Evolutionary conservation across 1,284 basidiomycete genomes (phyloP), one percentile per base, ranked within the genome.

Genomic region (Fistulinella cinereoalba): DNA sequence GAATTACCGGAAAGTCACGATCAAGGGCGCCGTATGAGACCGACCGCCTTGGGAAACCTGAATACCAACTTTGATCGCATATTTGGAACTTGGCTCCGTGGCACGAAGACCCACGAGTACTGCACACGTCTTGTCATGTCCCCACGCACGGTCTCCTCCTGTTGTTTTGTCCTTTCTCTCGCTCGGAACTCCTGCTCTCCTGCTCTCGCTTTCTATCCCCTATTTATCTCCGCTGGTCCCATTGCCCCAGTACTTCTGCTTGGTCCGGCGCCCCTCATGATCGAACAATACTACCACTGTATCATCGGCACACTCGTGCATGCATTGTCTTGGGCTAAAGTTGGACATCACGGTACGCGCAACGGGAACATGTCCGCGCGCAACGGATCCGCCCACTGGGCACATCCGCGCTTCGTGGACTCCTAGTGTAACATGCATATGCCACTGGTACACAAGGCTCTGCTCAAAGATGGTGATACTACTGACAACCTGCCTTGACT

Each of bases 1-100:
- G 64, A 89, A 83, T 67, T 89, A 88, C 63, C 78, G 85, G 58
- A 86, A 80, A 68, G 76, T 89, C 52, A 73, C 74, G 54, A 88
- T 90, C 67, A 87, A 76, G 70, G 87, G 88, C 58, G 79, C 80
- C 58, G 78, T 82, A 68, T 82, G 46, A 62, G 37, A 41, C 32
- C 37, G 22, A 45, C 25, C 19, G 8, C 41, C 37, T 37, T 31
- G 46, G 44, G 49, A 37, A 39, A 44, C 34, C 36, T 33, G 49
- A 49, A 49, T 45, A 28, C 36, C 21, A 23, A 43, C 27, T 37
- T 33, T 45, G 43, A 37, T 41, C 31, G 25, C 24, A 18, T 37
- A 22, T 29, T 41, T 33, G 43, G 41, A 29, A 34, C 32, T 25
- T 49, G 43, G 46, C 42, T 54, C 47, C 23, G 31, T 39, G 57